Evolutionary conservation across 225 moss, liverwort and hornwort species (phyloP).

Genomic region (Takakia lepidozioides): DNA sequence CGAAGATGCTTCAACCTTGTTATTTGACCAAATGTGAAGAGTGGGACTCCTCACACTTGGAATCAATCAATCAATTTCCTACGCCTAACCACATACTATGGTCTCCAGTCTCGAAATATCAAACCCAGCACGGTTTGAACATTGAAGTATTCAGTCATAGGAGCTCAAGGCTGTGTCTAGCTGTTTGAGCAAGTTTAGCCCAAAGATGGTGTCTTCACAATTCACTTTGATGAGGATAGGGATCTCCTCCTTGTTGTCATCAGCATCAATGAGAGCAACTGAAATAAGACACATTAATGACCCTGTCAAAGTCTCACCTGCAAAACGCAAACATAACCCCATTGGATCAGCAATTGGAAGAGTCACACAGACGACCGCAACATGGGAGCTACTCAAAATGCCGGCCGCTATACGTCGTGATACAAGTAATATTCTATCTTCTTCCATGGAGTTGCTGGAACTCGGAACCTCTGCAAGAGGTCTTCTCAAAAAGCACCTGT

Average conservation of each 20-base stretch:
- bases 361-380: conserved; percentile 61
- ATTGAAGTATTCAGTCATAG: conserved; percentile 37
- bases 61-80: no score
- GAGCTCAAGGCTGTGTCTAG: conserved; percentile 64
- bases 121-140: no score
- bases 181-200: conserved; percentile 83
- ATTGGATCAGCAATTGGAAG: conserved; percentile 63
- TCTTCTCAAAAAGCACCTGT: conserved; percentile 57
- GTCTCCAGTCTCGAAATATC: no score
- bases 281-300: conserved; percentile 60
- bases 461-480: conserved; percentile 9
- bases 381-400: conserved; percentile 55
- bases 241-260: conserved; percentile 9
- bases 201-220: conserved; percentile 86
- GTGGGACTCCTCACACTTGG: no score
- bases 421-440: conserved; percentile 49
- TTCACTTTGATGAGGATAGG: conserved; percentile 73
- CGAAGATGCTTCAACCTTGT: no score
- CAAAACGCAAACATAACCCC: conserved; percentile 67
- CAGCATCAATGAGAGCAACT: conserved; percentile 36
- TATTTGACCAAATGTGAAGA: no score
- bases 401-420: conserved; percentile 60
- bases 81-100: no score
- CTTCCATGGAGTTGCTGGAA: conserved; percentile 14
- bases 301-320: conserved; percentile 63